Evolutionary conservation across 2,329 filamentous ascomycete genomes (phyloP).

Genomic region (Metarhizium anisopliae): DNA sequence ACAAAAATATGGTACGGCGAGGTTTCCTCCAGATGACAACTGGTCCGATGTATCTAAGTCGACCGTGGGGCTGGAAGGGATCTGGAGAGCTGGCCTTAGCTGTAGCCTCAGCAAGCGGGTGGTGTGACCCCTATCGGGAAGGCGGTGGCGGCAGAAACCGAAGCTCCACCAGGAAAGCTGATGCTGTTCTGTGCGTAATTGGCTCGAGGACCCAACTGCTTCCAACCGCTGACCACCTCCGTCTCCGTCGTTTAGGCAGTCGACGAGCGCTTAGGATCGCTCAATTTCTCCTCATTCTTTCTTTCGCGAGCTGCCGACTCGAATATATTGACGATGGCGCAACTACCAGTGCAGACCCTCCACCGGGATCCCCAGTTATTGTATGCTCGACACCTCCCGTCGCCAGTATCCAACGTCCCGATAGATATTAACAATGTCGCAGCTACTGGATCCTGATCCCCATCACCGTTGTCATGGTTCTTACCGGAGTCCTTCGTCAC

Average conservation of each 20-base stretch:
- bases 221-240: background rate
- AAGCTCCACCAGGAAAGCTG: background rate
- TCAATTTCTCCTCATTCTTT: background rate
- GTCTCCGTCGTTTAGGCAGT: constrained; percentile 1
- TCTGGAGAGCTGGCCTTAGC: constrained; percentile 1
- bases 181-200: background rate
- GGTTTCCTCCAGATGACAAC: constrained; percentile 2
- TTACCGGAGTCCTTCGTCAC: constrained; percentile 92
- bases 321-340: constrained; percentile 53
- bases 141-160: background rate
- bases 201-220: background rate
- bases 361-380: constrained; percentile 96
- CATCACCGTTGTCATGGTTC: constrained; percentile 95
- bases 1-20: background rate
- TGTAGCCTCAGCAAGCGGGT: background rate
- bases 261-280: background rate
- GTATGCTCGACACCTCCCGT: constrained; percentile 43
- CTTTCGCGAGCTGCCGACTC: constrained; percentile 6
- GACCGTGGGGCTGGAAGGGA: background rate
- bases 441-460: constrained; percentile 99
- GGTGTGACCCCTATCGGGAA: background rate
- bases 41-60: background rate
- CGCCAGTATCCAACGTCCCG: background rate
- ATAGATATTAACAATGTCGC: constrained; percentile 5
- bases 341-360: constrained; percentile 86